A percentile compares a stretch with the other conserved stretches of the same genome.
phyloP scores from a whole-genome alignment of 345 rosid genomes.

The Cardamine occulta region DNA sequence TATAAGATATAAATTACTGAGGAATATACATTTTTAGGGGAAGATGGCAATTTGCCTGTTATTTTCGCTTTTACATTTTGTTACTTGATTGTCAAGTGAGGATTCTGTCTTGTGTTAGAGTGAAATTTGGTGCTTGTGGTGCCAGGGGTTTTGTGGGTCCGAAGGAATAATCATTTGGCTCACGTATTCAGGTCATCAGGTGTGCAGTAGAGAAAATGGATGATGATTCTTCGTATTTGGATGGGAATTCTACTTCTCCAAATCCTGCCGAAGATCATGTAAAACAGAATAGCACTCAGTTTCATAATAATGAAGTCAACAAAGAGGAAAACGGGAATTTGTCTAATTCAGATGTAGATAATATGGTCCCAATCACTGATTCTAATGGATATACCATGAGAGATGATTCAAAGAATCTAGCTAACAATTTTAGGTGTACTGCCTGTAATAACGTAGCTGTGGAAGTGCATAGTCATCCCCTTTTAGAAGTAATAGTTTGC shows the following conservation, averaged over 20 bases:
- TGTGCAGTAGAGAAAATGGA: conserved; percentile 43
- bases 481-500: conserved; percentile 85
- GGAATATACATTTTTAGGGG: conserved; percentile 8
- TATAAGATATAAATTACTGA: conserved; percentile 7
- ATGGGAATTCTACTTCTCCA: conserved; percentile 33
- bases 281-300: conserved; percentile 42
- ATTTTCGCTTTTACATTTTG: not conserved
- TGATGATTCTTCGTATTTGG: conserved; percentile 39
- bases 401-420: conserved; percentile 41
- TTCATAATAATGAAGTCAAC: conserved; percentile 34
- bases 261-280: conserved; percentile 31
- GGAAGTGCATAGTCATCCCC: conserved; percentile 82
- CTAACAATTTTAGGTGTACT: conserved; percentile 67
- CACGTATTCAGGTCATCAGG: conserved; percentile 40
- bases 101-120: conserved; percentile 25
- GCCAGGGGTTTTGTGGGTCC: conserved; percentile 14
- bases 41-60: conserved; percentile 18
- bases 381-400: conserved; percentile 52
- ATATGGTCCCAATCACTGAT: conserved; percentile 50
- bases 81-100: conserved; percentile 22
- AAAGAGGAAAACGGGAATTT: conserved; percentile 46
- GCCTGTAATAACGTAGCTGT: conserved; percentile 67
- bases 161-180: conserved; percentile 29
- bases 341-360: conserved; percentile 51
- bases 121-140: conserved; percentile 14